Evolutionary conservation across 2,329 filamentous ascomycete species (phyloP).

Genomic region (Diplodia scrobiculata): DNA sequence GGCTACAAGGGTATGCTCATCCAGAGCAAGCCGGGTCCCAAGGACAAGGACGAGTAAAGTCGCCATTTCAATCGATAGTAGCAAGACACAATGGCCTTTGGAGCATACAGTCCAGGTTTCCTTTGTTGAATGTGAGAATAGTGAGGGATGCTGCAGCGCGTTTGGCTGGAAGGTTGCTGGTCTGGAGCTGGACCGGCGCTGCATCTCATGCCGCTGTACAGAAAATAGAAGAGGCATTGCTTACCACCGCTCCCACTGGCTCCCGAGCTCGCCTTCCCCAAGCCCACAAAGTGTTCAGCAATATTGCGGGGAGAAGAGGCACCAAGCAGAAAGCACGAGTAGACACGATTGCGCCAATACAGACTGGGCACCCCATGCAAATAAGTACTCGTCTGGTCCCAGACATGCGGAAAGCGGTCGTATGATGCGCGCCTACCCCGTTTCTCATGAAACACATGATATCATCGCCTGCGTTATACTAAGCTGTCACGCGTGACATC

Average conservation of each 20-base stretch:
- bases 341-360: no score
- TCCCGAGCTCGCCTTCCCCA: neutral
- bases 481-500: neutral
- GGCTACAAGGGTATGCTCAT: constrained; percentile 47
- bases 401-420: neutral
- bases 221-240: constrained; percentile 30
- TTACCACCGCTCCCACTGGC: constrained; percentile 11
- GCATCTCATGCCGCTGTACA: constrained; percentile 31
- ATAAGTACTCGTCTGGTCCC: neutral
- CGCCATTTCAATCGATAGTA: neutral
- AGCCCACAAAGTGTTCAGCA: neutral
- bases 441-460: constrained; percentile 9
- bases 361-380: neutral
- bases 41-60: constrained; percentile 27
- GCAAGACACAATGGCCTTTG: constrained; percentile 8
- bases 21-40: constrained; percentile 41
- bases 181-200: constrained; percentile 39
- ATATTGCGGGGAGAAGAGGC: neutral
- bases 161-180: constrained; percentile 43
- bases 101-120: constrained; percentile 19
- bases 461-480: neutral
- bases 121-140: constrained; percentile 25
- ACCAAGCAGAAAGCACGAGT: neutral
- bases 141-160: constrained; percentile 31
- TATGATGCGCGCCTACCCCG: neutral